Evolutionary conservation across 805 yeast genomes (phyloP).

Genomic region (Yamadazyma philogaea): DNA sequence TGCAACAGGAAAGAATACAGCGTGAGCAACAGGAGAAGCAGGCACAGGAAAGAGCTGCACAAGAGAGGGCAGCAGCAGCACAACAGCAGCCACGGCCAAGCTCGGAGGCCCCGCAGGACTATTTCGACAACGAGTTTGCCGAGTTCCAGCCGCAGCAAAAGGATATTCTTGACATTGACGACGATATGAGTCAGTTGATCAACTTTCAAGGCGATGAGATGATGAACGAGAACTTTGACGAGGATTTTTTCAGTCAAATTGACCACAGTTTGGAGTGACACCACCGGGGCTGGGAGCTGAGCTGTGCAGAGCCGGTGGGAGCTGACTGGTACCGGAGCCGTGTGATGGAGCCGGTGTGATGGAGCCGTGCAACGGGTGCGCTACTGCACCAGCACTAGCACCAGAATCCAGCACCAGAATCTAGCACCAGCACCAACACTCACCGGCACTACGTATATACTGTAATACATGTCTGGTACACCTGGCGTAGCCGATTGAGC

Average conservation of each 20-base stretch:
- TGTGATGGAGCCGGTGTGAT: too few relatives aligned
- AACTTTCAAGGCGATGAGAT: conserved; percentile 29
- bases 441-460: too few relatives aligned
- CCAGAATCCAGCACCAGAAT: too few relatives aligned
- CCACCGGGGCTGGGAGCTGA: not conserved
- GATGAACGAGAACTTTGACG: conserved; percentile 29
- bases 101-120: conserved; percentile 3
- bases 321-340: too few relatives aligned
- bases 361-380: too few relatives aligned
- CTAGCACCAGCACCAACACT: too few relatives aligned
- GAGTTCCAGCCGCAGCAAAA: conserved; percentile 11
- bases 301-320: too few relatives aligned
- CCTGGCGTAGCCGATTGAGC: too few relatives aligned
- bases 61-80: not conserved
- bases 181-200: conserved; percentile 35
- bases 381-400: too few relatives aligned
- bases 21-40: not conserved
- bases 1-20: not conserved
- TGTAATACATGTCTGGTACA: too few relatives aligned
- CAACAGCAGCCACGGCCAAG: not conserved
- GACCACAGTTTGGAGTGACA: conserved; percentile 24
- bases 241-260: conserved; percentile 30
- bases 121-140: conserved; percentile 9
- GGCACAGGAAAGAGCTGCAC: not conserved
- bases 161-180: conserved; percentile 12